Conservation (phyloP, 1,284 basidiomycete species). For the Rhizopogon parksii region DNA sequence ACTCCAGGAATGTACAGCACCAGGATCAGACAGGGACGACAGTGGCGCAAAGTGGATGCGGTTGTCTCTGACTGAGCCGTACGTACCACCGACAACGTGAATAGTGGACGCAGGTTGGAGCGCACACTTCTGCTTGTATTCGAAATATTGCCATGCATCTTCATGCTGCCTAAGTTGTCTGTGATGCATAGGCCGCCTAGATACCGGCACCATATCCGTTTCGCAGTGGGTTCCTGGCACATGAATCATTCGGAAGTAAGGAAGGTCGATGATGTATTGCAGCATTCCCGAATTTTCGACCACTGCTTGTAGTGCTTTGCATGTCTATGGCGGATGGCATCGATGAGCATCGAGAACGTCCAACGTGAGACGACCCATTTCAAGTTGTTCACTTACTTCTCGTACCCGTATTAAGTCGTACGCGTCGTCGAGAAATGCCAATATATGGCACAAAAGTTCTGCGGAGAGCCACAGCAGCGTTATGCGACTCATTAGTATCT, state of each 20-base stretch:
- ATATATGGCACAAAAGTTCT: conserved; percentile 38
- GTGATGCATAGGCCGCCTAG: conserved; percentile 26
- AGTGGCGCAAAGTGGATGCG: conserved; percentile 39
- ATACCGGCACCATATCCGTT: conserved; percentile 25
- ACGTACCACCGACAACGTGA: no score
- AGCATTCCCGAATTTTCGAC: conserved; percentile 36
- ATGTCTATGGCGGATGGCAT: conserved; percentile 25
- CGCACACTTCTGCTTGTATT: conserved; percentile 31
- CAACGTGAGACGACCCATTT: neutral
- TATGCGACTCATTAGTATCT: no score
- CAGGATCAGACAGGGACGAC: conserved; percentile 7
- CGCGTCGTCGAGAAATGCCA: conserved; percentile 22
- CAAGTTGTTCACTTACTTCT: neutral
- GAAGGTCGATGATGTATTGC: conserved; percentile 42
- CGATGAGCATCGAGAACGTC: neutral
- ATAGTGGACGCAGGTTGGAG: conserved; percentile 27
- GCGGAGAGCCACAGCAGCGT: conserved; percentile 25
- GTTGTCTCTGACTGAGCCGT: conserved; percentile 21
- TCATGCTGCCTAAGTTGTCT: conserved; percentile 36
- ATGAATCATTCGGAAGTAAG: conserved; percentile 26
- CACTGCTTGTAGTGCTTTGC: conserved; percentile 29
- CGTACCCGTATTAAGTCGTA: conserved; percentile 30
- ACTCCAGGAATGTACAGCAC: conserved; percentile 26
- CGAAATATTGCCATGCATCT: conserved; percentile 36
- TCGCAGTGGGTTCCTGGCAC: conserved; percentile 17